Evolutionary conservation across 176 grass and related monocot genomes (phyloP), one percentile per base, ranked within the genome.

Genomic region (Saccharum officinarum): DNA sequence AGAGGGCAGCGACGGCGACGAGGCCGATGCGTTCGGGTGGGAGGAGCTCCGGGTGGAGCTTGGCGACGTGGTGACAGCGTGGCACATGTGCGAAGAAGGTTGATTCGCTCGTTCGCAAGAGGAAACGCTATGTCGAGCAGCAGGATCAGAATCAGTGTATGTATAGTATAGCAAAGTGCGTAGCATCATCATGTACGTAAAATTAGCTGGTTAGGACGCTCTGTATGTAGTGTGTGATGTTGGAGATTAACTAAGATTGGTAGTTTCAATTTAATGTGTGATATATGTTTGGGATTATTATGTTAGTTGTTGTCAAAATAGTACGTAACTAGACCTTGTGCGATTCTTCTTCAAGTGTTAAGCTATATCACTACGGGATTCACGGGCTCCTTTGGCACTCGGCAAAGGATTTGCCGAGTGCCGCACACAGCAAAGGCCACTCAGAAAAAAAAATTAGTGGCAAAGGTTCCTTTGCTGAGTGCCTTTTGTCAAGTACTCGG

Each of bases 31-130:
- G 28, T 95, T 98, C 73, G 88, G 18, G 7, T 98, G 96, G 96
- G 96, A 89, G 14, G 83, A 92, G 79, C 55, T 95, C n/a, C 85
- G 86, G 74, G 57, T 26, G 54, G 93, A 94, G 88, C 89, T 98
- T 1, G 91, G 91, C 4, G 96, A 95, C 57, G 83, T 92, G 3
- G 91, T 93, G 9, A 88, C 80, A 66, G 89, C 88, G n/a, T 98
- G 96, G 96, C 87, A 98, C 42, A 69, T 85, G 1, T 79, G 78
- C 25, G 92, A 87, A 22, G 82, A 90, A 25, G 49, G 67, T 8
- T 82, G 12, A 71, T 49, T 46, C 36, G 61, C 3, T 5, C 3
- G 26, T n/a, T n/a, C n/a, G n/a, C 70, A 13, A 36, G 23, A n/a
- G 18, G 62, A 37, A 83, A 52, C 4, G 36, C 13, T 10, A 42